phyloP scores from a whole-genome alignment of 2,329 filamentous ascomycete genomes.

The Trichophyton schoenleinii region DNA sequence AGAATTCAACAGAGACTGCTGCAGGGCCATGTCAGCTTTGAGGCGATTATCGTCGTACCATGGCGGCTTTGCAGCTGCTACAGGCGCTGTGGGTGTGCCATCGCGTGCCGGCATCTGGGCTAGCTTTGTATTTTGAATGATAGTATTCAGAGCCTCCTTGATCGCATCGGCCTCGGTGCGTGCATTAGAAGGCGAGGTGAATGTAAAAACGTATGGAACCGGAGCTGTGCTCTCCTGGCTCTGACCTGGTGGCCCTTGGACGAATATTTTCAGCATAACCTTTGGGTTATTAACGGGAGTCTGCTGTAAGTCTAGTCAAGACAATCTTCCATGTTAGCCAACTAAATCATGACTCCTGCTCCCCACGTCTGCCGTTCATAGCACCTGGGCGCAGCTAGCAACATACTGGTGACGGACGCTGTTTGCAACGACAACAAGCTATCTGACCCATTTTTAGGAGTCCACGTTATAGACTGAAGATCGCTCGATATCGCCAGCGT shows the following conservation, averaged over 20 bases:
- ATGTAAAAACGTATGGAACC: constrained; percentile 71
- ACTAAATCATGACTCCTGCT: background rate
- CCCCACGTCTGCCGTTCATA: background rate
- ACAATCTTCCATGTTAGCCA: background rate
- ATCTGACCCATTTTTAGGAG: constrained; percentile 48
- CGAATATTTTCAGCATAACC: constrained; percentile 88
- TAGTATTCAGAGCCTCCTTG: constrained; percentile 65
- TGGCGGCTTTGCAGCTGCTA: constrained; percentile 58
- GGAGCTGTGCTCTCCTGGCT: constrained; percentile 28
- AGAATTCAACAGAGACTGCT: constrained; percentile 76
- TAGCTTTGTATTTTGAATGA: constrained; percentile 57
- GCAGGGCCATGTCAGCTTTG: constrained; percentile 65
- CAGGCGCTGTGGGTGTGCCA: constrained; percentile 56
- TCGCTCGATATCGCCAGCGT: constrained; percentile 63
- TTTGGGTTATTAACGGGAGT: constrained; percentile 79
- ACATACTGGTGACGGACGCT: constrained; percentile 67
- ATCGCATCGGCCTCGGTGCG: constrained; percentile 73
- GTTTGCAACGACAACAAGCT: constrained; percentile 59
- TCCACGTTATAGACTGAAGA: constrained; percentile 67
- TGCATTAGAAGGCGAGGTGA: constrained; percentile 64
- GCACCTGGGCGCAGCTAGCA: background rate
- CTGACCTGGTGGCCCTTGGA: constrained; percentile 47
- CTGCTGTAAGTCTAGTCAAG: constrained; percentile 67
- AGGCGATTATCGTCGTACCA: constrained; percentile 75
- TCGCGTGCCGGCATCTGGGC: constrained; percentile 21